phyloP scores from a whole-genome alignment of 768 basidiomycete species.

The Tylopilus plumbeoviolaceoides region DNA sequence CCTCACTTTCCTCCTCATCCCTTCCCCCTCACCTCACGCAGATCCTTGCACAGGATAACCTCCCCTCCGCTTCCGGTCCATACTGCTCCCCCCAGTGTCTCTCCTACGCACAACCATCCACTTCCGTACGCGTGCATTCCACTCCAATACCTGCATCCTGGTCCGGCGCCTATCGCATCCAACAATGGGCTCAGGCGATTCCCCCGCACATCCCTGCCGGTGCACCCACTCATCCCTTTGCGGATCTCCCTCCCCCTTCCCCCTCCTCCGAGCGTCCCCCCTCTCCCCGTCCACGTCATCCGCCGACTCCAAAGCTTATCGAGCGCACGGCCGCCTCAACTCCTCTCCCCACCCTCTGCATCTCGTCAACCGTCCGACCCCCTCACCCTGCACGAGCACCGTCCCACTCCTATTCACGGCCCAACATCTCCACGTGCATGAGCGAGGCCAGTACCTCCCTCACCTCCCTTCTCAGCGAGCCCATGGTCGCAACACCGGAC shows the following conservation, averaged over 20 bases:
- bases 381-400: conserved; percentile 30
- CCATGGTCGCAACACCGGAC: conserved; percentile 37
- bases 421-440: conserved; percentile 31
- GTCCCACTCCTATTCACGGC: conserved; percentile 31
- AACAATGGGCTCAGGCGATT: conserved; percentile 30
- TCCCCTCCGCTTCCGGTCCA: conserved; percentile 30
- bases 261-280: conserved; percentile 14
- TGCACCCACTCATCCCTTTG: conserved; percentile 27
- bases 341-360: conserved; percentile 45
- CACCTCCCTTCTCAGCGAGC: conserved; percentile 45
- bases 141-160: neutral
- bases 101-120: conserved; percentile 36
- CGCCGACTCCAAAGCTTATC: conserved; percentile 34
- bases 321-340: conserved; percentile 29
- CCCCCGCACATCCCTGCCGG: conserved; percentile 31
- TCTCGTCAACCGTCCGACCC: conserved; percentile 38
- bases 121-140: conserved; percentile 8
- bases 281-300: conserved; percentile 21
- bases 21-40: neutral
- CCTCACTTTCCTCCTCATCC: neutral
- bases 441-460: conserved; percentile 47
- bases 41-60: conserved; percentile 17
- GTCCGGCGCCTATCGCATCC: conserved; percentile 18
- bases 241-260: conserved; percentile 9
- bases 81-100: conserved; percentile 56